Base-by-base conservation (phyloP, 164 flowering plant species). In the Echeveria elegans region DNA sequence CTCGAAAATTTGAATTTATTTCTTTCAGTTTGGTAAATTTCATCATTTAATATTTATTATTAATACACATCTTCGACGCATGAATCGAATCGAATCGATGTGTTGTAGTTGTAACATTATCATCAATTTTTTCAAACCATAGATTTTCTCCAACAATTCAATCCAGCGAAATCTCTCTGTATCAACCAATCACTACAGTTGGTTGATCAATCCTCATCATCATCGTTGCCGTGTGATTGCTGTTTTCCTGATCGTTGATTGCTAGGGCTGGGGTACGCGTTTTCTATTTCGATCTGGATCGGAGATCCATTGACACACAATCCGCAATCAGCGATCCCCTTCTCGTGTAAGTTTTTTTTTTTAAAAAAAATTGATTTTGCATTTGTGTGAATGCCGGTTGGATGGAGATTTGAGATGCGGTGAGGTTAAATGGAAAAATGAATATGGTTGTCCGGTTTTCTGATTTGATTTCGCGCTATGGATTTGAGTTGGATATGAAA, bases 171-270 rank as follows among this genome's bases (percentile, higher is more conserved):
- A 56, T 15, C 31, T 29, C 61, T 56, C 31, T 15, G 61, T 28
- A 28, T 56, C 31, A 56, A 56, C 60, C 61, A 28, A 56, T 56
- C 61, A 29, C 14, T 56, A 12, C 61, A 5, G 19, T 56, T 56
- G 60, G 60, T 56, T 26, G 31, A 56, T 26, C 14, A 32, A 15
- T 56, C 32, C 7, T 26, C 32, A 18, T 56, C 28, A 5, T 21
- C 10, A 12, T 12, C 31, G 30, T n/a, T 21, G 56, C 11, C 26
- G 56, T 50, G 24, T 50, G 5, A 7, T 47, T 21, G 28, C 29
- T 56, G 32, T 56, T 56, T 26, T 26, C 1, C 61, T 16, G 61
- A 56, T 56, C n/a, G 61, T 56, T 56, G 61, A 56, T 28, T 56
- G 61, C 14, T 52, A 52, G 58, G 58, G 26, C 23, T 52, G 58